A percentile compares a stretch with the other conserved stretches of the same genome.
phyloP scores from a whole-genome alignment of 2,329 filamentous ascomycete species.

The Alternaria sp. region DNA sequence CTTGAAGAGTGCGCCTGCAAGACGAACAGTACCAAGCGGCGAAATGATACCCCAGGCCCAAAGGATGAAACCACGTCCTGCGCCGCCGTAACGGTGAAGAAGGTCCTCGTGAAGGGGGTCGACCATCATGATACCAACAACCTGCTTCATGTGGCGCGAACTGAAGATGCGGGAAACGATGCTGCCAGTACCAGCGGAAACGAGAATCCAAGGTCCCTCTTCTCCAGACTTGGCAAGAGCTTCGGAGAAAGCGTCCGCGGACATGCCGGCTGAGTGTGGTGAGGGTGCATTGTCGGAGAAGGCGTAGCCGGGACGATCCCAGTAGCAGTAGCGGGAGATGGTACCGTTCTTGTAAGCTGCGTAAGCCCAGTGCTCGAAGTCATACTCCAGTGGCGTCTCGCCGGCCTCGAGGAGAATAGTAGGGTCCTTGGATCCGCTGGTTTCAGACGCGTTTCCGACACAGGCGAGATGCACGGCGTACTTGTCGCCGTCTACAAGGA shows the following conservation, averaged over 20 bases:
- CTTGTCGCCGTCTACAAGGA: slow-evolving; percentile 82
- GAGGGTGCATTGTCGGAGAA: slow-evolving; percentile 94
- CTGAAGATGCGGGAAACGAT: slow-evolving; percentile 93
- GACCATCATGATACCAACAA: slow-evolving; percentile 83
- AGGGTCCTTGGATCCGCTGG: slow-evolving; percentile 66
- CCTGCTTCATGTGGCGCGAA: slow-evolving; percentile 76
- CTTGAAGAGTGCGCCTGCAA: slow-evolving; percentile 81
- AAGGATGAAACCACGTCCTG: slow-evolving; percentile 79
- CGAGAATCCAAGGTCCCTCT: slow-evolving; percentile 86
- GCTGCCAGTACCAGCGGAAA: slow-evolving; percentile 85
- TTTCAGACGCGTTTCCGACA: slow-evolving; percentile 71
- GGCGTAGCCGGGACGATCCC: slow-evolving; percentile 87
- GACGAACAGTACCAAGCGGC: slow-evolving; percentile 83
- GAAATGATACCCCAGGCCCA: slow-evolving; percentile 89
- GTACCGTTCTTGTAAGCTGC: slow-evolving; percentile 79
- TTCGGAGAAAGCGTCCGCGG: slow-evolving; percentile 87
- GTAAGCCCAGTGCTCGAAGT: slow-evolving; percentile 82
- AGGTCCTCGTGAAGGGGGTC: slow-evolving; percentile 91
- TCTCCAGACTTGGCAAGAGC: slow-evolving; percentile 83
- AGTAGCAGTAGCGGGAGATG: slow-evolving; percentile 92
- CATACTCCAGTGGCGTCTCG: slow-evolving; percentile 79
- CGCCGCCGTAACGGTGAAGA: slow-evolving; percentile 71
- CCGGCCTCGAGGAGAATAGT: slow-evolving; percentile 89
- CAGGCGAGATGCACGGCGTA: slow-evolving; percentile 90
- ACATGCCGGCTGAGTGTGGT: slow-evolving; percentile 91